A percentile compares a stretch with the other conserved stretches of the same genome.
Conservation (phyloP, 176 grass and related monocot species). For the Elaeis guineensis region DNA sequence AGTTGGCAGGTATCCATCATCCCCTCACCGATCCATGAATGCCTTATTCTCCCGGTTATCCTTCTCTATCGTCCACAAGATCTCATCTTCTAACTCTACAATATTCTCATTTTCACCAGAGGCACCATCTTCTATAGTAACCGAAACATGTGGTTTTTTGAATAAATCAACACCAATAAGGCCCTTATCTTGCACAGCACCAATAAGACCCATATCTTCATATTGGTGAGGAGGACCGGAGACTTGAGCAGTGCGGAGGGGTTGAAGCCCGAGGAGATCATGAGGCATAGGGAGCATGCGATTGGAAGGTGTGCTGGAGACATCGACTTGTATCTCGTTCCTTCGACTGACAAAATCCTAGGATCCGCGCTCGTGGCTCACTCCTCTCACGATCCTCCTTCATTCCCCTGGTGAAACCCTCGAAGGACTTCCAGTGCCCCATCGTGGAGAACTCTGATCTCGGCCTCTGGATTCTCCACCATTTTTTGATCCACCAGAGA, state of each 20-base stretch:
- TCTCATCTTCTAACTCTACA: conserved; percentile 36
- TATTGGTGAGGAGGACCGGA: conserved; percentile 80
- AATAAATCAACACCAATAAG: too few species aligned
- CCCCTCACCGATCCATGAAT: conserved; percentile 54
- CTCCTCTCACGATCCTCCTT: not conserved
- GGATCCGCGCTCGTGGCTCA: not conserved
- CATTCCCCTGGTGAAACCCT: not conserved
- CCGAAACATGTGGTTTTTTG: too few species aligned
- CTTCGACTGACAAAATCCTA: conserved; percentile 37
- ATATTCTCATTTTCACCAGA: too few species aligned
- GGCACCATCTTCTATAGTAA: too few species aligned
- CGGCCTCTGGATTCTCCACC: not conserved
- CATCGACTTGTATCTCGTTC: conserved; percentile 88
- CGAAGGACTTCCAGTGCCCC: not conserved
- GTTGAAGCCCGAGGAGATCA: conserved; percentile 78
- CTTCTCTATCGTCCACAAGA: conserved; percentile 28
- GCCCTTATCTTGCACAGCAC: too few species aligned
- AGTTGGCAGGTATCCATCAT: conserved; percentile 47
- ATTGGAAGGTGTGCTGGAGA: conserved; percentile 84
- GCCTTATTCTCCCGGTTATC: conserved; percentile 25
- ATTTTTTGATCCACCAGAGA: too few species aligned
- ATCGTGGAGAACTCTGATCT: not conserved
- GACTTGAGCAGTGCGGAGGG: conserved; percentile 79
- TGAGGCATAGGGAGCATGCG: conserved; percentile 69
- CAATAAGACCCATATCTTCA: too few species aligned